phyloP scores from a whole-genome alignment of 257 asterid species.

The Penstemon davidsonii region DNA sequence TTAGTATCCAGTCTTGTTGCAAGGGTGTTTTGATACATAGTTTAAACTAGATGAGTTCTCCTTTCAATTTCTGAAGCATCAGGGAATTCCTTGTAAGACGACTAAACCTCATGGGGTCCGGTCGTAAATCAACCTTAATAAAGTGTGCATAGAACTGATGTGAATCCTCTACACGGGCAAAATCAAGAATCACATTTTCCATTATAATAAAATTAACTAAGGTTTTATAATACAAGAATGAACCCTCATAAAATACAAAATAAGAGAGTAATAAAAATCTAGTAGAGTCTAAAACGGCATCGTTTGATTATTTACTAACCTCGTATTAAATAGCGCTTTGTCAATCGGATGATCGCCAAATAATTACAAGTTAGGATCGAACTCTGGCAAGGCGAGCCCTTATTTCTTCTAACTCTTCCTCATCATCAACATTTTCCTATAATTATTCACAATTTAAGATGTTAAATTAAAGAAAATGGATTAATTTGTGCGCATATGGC shows the following conservation, averaged over 20 bases:
- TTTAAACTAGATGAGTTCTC: no score
- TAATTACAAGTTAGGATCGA: constrained; percentile 52
- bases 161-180: background rate
- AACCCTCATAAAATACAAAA: background rate
- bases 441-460: background rate
- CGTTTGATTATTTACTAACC: background rate
- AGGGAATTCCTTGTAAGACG: no score
- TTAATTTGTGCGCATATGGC: no score
- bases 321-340: background rate
- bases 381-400: constrained; percentile 92
- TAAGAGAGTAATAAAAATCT: background rate
- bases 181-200: constrained; percentile 12
- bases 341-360: constrained; percentile 6
- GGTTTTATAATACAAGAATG: constrained; percentile 10
- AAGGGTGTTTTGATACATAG: no score
- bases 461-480: background rate
- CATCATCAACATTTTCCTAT: constrained; percentile 72
- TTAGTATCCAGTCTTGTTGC: no score
- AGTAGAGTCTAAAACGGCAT: background rate
- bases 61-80: no score
- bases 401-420: constrained; percentile 89
- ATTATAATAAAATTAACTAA: constrained; percentile 12
- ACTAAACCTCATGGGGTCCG: no score
- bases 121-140: no score
- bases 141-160: no score